Percentiles rank a stretch among this genome's conserved stretches.
Evolutionary conservation across 805 yeast genomes (phyloP).

Genomic region (Nakazawaea peltata): DNA sequence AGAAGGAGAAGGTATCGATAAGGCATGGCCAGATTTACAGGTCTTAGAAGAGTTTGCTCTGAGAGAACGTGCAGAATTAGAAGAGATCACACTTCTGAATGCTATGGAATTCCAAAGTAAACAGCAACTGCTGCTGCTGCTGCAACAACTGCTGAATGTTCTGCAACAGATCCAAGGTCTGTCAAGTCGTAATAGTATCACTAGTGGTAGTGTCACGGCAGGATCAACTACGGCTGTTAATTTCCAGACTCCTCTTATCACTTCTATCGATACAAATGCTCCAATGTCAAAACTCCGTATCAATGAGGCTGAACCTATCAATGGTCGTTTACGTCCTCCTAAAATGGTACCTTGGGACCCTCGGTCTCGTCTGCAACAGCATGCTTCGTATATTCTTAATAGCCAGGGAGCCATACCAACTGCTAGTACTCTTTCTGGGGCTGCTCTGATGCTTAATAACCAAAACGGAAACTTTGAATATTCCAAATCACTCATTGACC

Average conservation of each 20-base stretch:
- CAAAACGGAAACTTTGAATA: slow-evolving; percentile 5
- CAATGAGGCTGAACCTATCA: slow-evolving; percentile 47
- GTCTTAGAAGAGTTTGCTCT: slow-evolving; percentile 70
- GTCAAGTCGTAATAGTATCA: slow-evolving; percentile 7
- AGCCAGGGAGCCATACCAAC: slow-evolving; percentile 6
- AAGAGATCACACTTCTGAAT: slow-evolving; percentile 18
- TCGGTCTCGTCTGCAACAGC: slow-evolving; percentile 12
- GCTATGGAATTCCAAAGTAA: slow-evolving; percentile 18
- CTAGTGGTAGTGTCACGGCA: background rate
- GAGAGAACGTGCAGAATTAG: slow-evolving; percentile 45
- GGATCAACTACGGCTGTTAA: slow-evolving; percentile 27
- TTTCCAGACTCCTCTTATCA: slow-evolving; percentile 29
- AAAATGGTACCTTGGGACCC: slow-evolving; percentile 70
- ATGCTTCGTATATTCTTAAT: slow-evolving; percentile 13
- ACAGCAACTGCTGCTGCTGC: no score
- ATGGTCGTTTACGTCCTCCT: slow-evolving; percentile 69
- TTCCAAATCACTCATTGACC: slow-evolving; percentile 25
- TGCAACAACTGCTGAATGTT: no score
- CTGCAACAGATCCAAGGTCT: no score
- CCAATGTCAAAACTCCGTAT: slow-evolving; percentile 23
- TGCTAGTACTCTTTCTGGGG: no score
- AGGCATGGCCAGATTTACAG: slow-evolving; percentile 77
- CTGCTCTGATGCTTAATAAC: background rate
- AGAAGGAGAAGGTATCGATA: slow-evolving; percentile 23
- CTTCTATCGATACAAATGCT: slow-evolving; percentile 18